phyloP scores from a whole-genome alignment of 1,284 basidiomycete species.

The Xerocomus minutiporus region DNA sequence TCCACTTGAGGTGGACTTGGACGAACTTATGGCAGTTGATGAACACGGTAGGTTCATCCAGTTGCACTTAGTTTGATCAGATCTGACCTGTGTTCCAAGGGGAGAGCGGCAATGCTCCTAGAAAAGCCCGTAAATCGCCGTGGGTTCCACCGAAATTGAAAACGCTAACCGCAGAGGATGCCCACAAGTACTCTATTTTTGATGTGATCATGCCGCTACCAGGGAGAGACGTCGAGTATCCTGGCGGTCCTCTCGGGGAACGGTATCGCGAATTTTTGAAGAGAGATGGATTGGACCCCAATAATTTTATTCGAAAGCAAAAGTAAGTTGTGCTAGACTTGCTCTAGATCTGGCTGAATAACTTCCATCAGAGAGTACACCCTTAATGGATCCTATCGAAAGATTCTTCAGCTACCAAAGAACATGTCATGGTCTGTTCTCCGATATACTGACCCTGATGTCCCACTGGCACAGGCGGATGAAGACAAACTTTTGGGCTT shows the following conservation, averaged over 20 bases:
- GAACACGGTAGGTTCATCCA: constrained; percentile 39
- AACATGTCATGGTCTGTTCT: constrained; percentile 79
- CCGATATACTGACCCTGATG: constrained; percentile 89
- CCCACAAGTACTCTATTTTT: constrained; percentile 79
- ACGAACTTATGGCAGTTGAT: constrained; percentile 35
- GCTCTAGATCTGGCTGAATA: constrained; percentile 4
- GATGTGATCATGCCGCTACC: constrained; percentile 96
- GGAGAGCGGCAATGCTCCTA: constrained; percentile 28
- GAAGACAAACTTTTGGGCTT: constrained; percentile 86
- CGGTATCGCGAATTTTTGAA: constrained; percentile 77
- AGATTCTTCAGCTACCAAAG: constrained; percentile 82
- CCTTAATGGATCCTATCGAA: constrained; percentile 89
- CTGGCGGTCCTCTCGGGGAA: constrained; percentile 77
- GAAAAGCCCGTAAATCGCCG: constrained; percentile 43
- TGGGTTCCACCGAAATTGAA: constrained; percentile 71
- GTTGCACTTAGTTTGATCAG: constrained; percentile 3
- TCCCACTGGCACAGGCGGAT: constrained; percentile 88
- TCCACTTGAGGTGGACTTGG: constrained; percentile 34
- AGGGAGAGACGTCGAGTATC: constrained; percentile 88
- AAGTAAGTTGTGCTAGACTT: constrained; percentile 49
- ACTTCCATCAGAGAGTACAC: constrained; percentile 72
- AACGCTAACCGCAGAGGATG: constrained; percentile 70
- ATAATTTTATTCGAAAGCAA: constrained; percentile 84
- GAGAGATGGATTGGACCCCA: constrained; percentile 83
- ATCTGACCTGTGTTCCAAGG: constrained; percentile 21